Conservation (phyloP, 371 early-diverging fungal genomes). For the Mortierella sp. region DNA sequence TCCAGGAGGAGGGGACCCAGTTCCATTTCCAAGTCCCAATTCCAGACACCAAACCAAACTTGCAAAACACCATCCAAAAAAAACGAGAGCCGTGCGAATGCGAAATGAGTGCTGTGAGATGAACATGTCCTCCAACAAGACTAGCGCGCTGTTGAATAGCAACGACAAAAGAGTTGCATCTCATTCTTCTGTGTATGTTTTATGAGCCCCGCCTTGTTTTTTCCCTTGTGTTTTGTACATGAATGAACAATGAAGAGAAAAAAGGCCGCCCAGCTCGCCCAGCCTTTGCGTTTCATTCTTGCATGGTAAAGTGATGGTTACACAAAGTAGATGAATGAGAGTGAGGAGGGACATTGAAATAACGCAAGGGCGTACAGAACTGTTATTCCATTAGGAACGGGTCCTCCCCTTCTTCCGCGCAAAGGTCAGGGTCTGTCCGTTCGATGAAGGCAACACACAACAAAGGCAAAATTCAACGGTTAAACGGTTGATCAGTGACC, state of each 20-base stretch:
- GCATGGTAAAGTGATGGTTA: background rate
- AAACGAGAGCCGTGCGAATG: background rate
- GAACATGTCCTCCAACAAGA: background rate
- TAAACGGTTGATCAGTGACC: background rate
- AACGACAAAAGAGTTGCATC: background rate
- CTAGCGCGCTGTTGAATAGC: background rate
- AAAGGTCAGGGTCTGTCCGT: slow-evolving; percentile 2
- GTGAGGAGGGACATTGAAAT: background rate
- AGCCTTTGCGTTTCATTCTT: too few species aligned
- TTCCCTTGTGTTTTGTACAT: background rate
- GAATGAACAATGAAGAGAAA: too few species aligned
- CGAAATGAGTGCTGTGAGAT: background rate
- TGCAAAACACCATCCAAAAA: too few species aligned
- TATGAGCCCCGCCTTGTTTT: too few species aligned
- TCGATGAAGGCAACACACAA: background rate
- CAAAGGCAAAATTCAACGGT: too few species aligned
- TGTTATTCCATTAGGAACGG: too few species aligned
- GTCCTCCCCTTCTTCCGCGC: too few species aligned
- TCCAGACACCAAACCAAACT: background rate
- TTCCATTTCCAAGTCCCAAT: background rate
- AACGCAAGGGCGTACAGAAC: background rate
- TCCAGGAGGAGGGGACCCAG: background rate
- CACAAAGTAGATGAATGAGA: slow-evolving; percentile 5
- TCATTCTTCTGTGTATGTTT: background rate
- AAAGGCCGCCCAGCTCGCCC: too few species aligned